phyloP scores from a whole-genome alignment of 2,329 filamentous ascomycete species.

The Microdochium paspali region DNA sequence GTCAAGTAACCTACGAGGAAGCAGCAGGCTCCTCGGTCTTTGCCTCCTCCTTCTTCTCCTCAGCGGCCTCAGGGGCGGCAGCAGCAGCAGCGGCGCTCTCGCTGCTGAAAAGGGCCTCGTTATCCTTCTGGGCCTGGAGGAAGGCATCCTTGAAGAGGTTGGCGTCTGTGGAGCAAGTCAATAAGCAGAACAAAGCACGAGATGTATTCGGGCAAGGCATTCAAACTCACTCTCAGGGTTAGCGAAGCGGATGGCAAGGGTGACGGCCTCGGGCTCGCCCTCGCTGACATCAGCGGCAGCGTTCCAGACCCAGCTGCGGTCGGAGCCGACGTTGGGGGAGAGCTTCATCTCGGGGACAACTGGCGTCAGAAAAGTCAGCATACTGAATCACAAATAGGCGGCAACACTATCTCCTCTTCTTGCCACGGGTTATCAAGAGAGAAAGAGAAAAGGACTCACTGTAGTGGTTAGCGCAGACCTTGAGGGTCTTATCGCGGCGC shows the following conservation, averaged over 20 bases:
- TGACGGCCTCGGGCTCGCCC: conserved; percentile 92
- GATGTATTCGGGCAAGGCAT: neutral
- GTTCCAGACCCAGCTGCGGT: conserved; percentile 99
- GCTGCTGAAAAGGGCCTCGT: conserved; percentile 73
- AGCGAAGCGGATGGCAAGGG: conserved; percentile 92
- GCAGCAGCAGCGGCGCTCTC: conserved; percentile 18
- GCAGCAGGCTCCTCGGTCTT: conserved; percentile 9
- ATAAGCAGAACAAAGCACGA: conserved; percentile 14
- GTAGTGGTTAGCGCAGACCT: conserved; percentile 99
- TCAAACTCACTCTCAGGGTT: conserved; percentile 81
- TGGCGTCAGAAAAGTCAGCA: conserved; percentile 23
- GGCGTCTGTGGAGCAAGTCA: conserved; percentile 55
- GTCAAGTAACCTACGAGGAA: neutral
- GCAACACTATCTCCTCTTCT: too few species aligned
- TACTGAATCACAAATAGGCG: too few species aligned
- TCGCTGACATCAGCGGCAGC: conserved; percentile 95
- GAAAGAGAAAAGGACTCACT: conserved; percentile 47
- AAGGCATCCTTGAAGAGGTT: conserved; percentile 97
- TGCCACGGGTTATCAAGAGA: neutral
- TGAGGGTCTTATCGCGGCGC: conserved; percentile 98
- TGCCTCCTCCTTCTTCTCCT: conserved; percentile 15
- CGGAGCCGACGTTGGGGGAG: conserved; percentile 92
- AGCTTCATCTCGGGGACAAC: conserved; percentile 99
- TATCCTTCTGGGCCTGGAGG: conserved; percentile 93
- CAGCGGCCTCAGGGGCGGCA: conserved; percentile 17